Evolutionary conservation across 768 basidiomycete genomes (phyloP).

Genomic region (Tremella fuciformis): DNA sequence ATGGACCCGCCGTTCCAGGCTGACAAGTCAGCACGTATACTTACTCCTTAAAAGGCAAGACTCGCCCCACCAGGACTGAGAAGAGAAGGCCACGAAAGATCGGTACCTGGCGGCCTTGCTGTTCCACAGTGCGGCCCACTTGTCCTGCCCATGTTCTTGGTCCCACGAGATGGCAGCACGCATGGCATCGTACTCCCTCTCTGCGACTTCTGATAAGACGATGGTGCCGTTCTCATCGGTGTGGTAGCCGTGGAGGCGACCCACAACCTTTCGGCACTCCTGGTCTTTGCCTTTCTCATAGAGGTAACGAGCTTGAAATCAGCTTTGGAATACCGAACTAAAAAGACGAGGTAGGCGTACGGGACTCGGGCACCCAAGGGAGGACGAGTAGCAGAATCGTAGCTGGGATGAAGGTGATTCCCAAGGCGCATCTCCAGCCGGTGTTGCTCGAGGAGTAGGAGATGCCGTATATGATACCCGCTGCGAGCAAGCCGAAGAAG

Average conservation of each 20-base stretch:
- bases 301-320: conserved; percentile 29
- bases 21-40: conserved; percentile 3
- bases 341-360: conserved; percentile 12
- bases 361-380: conserved; percentile 38
- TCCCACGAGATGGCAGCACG: conserved; percentile 36
- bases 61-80: conserved; percentile 31
- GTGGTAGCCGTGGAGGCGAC: conserved; percentile 22
- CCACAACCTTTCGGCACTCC: conserved; percentile 22
- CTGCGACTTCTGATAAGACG: conserved; percentile 26
- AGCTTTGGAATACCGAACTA: neutral
- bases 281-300: conserved; percentile 30
- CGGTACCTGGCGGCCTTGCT: conserved; percentile 33
- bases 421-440: conserved; percentile 32
- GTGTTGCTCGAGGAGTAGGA: conserved; percentile 25
- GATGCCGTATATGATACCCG: conserved; percentile 34
- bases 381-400: conserved; percentile 25
- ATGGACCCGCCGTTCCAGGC: conserved; percentile 30
- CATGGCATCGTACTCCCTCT: conserved; percentile 31
- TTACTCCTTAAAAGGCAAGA: neutral
- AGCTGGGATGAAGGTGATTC: conserved; percentile 33
- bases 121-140: conserved; percentile 34
- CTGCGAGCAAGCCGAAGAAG: conserved; percentile 35
- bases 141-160: conserved; percentile 32
- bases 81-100: conserved; percentile 32
- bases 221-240: conserved; percentile 22